phyloP scores from a whole-genome alignment of 2,329 filamentous ascomycete genomes.

The Ascochyta fabae region DNA sequence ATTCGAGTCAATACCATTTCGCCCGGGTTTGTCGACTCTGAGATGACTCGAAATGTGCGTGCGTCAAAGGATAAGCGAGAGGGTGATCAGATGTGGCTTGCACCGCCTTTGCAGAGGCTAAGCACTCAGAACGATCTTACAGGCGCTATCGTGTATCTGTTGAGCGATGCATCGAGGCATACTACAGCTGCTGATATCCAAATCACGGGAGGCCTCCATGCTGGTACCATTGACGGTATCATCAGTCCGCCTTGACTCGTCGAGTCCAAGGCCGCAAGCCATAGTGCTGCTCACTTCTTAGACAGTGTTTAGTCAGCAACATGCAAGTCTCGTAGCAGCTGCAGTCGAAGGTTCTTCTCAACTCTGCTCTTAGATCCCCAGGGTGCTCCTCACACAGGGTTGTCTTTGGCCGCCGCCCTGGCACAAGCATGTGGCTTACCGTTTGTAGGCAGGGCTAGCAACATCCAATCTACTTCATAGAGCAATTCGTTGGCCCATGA shows the following conservation, averaged over 20 bases:
- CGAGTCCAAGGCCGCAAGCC: too few species aligned
- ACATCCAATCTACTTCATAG: too few species aligned
- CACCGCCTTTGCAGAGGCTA: slow-evolving; percentile 49
- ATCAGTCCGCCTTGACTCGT: slow-evolving; percentile 2
- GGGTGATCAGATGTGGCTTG: slow-evolving; percentile 24
- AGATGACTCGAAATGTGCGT: slow-evolving; percentile 30
- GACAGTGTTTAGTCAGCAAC: too few species aligned
- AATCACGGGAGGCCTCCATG: slow-evolving; percentile 53
- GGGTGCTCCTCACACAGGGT: too few species aligned
- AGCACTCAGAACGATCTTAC: slow-evolving; percentile 54
- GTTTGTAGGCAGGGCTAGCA: too few species aligned
- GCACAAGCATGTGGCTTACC: too few species aligned
- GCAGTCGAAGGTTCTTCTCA: too few species aligned
- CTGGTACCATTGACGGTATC: slow-evolving; percentile 21
- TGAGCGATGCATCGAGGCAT: slow-evolving; percentile 54
- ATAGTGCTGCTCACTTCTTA: too few species aligned
- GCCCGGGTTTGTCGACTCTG: slow-evolving; percentile 43
- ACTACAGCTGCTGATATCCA: slow-evolving; percentile 55
- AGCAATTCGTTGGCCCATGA: too few species aligned
- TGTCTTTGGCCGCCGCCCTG: too few species aligned
- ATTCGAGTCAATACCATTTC: slow-evolving; percentile 44
- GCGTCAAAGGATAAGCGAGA: slow-evolving; percentile 23
- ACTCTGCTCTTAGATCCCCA: too few species aligned
- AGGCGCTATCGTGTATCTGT: slow-evolving; percentile 52
- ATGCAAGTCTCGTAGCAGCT: too few species aligned